Conservation (phyloP, 164 flowering plant genomes). For the Berberis vulgaris region DNA sequence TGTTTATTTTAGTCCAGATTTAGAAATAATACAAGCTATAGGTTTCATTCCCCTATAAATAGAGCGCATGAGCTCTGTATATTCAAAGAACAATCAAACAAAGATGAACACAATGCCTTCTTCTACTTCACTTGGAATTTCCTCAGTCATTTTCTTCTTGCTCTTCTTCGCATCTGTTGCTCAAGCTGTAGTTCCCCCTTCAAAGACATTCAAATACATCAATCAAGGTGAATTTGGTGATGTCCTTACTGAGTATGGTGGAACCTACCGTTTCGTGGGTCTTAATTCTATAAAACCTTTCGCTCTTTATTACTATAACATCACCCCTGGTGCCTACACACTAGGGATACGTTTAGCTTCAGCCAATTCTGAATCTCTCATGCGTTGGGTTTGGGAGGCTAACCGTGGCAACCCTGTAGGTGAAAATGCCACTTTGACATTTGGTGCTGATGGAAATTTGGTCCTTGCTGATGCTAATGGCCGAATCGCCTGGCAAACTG, state of each 20-base stretch:
- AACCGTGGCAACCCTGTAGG: conserved; percentile 22
- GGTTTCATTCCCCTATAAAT: too few species aligned
- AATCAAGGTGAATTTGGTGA: conserved; percentile 38
- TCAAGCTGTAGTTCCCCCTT: conserved; percentile 35
- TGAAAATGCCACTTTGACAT: conserved; percentile 24
- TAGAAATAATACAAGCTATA: too few species aligned
- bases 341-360: conserved; percentile 24
- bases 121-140: too few species aligned
- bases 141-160: conserved; percentile 1
- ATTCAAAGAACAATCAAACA: too few species aligned
- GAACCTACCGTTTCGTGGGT: conserved; percentile 20
- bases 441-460: conserved; percentile 24
- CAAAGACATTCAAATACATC: conserved; percentile 30
- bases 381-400: conserved; percentile 39
- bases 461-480: conserved; percentile 30
- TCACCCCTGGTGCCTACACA: conserved; percentile 22
- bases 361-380: conserved; percentile 10
- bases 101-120: too few species aligned
- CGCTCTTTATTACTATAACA: conserved; percentile 26
- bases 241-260: conserved; percentile 33
- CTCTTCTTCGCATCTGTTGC: conserved; percentile 9
- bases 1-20: too few species aligned
- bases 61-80: too few species aligned
- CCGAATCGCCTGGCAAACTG: conserved; percentile 23
- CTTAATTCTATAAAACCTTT: conserved; percentile 12